Percentiles rank a stretch among this genome's conserved stretches.
Conservation (phyloP, 192 early-diverging fungal genomes). For the Lunasporangiospora selenospora region DNA sequence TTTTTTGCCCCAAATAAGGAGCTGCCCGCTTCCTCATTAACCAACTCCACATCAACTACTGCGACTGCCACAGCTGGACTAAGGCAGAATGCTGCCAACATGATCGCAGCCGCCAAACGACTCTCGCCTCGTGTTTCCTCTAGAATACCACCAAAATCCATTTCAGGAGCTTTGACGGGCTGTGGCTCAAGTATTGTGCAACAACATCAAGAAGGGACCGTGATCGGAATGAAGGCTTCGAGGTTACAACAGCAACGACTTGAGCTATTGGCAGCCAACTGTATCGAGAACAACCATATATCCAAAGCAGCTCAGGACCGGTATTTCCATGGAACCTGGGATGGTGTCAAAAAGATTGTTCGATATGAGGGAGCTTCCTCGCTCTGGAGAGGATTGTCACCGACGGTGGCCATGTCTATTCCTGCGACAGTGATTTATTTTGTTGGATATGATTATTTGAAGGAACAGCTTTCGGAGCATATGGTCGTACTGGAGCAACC, state of each 20-base stretch:
- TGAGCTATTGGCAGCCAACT: constrained; percentile 42
- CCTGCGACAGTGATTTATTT: constrained; percentile 95
- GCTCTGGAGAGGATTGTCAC: constrained; percentile 88
- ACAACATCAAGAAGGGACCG: constrained; percentile 51
- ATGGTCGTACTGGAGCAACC: constrained; percentile 24
- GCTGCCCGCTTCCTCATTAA: background rate
- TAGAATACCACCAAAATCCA: background rate
- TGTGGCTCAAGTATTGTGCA: constrained; percentile 30
- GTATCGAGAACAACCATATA: constrained; percentile 33
- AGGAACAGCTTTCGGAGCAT: constrained; percentile 53
- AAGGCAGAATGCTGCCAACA: constrained; percentile 35
- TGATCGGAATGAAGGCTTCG: constrained; percentile 34
- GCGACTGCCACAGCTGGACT: constrained; percentile 16
- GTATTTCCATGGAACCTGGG: constrained; percentile 57
- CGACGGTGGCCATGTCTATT: constrained; percentile 88
- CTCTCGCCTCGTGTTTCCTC: background rate
- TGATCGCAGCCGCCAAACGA: constrained; percentile 13
- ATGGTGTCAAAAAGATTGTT: constrained; percentile 79
- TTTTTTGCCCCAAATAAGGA: constrained; percentile 40
- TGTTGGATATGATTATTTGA: constrained; percentile 90
- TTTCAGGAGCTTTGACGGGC: constrained; percentile 5
- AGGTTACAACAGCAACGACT: constrained; percentile 21
- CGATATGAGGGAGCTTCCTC: constrained; percentile 78
- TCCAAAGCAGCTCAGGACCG: constrained; percentile 16
- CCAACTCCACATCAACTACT: background rate